Base-by-base conservation (phyloP, 2,329 filamentous ascomycete genomes). In the Eutypa lata region DNA sequence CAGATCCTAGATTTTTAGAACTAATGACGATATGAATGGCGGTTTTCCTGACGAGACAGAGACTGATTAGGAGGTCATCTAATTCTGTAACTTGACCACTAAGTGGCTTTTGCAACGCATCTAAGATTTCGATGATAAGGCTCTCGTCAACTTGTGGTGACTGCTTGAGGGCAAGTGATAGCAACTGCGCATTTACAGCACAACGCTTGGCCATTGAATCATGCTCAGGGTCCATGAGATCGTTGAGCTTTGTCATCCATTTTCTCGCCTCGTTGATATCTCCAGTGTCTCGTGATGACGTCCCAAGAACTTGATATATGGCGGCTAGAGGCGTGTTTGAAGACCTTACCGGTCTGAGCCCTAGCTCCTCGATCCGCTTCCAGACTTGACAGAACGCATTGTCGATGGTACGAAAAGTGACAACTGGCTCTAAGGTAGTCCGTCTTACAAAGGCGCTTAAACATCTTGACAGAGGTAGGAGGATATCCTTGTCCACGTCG, bases 391-490 rank as follows among this genome's bases (percentile, higher is more conserved):
- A 62, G 47, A 73, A 71, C 2, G 66, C 65, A 2, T 70, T 65
- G 5, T 66, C 61, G 44, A 72, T 73, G 11, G 72, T 59, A 3
- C 72, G 69, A 53, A 77, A 81, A 0, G 71, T 57, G 1, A 65
- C 62, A 0, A 70, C 54, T 4, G 69, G 65, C 21, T 45, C 22
- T 3, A 10, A 24, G 42, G 21, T 16, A 8, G 68, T 73, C 50
- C 87, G 78, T 52, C 86, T 76, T 16, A 76, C 71, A 58, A 86
- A 88, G 1, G 87, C 80, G 10, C 76, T 73, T 18, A 89, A 61
- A 57, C 84, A 91, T 49, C 81, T 82, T 0, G 79, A 76, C 47
- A 90, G 79, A 0, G 88, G 87, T 1, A 81, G 75, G n/a, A 87
- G 63, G 7, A 91, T 68, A 14, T 91, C 87, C 52, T 83, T 84